phyloP scores from a whole-genome alignment of 2,329 filamentous ascomycete genomes.

The Calonectria pteridis region DNA sequence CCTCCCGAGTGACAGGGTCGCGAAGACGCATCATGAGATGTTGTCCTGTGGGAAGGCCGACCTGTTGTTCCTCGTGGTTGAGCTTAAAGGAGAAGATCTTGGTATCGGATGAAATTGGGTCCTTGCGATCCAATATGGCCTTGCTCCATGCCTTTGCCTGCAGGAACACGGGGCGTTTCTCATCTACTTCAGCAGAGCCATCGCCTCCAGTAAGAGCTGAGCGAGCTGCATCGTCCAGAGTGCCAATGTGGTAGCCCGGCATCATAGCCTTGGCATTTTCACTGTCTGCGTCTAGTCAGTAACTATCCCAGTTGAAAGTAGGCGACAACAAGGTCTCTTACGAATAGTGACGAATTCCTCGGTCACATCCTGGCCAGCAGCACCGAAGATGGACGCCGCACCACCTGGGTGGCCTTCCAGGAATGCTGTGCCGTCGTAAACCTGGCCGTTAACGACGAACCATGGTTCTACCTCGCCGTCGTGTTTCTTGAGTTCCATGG shows the following conservation, averaged over 20 bases:
- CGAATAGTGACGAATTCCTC: conserved; percentile 95
- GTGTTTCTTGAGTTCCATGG: conserved; percentile 80
- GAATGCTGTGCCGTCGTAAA: conserved; percentile 88
- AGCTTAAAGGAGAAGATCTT: conserved; percentile 86
- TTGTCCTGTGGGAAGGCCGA: conserved; percentile 87
- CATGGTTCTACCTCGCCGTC: conserved; percentile 76
- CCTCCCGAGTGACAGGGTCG: conserved; percentile 77
- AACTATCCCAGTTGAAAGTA: background rate
- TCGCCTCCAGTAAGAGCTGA: conserved; percentile 63
- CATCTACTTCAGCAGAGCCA: conserved; percentile 49
- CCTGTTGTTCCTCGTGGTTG: conserved; percentile 74
- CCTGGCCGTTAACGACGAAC: conserved; percentile 90
- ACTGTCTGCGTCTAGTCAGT: conserved; percentile 72
- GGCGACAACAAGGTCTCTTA: conserved; percentile 60
- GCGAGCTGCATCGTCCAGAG: conserved; percentile 71
- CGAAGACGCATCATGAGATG: conserved; percentile 87
- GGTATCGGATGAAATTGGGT: conserved; percentile 80
- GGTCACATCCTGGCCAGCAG: conserved; percentile 83
- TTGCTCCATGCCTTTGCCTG: conserved; percentile 80
- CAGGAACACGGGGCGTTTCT: conserved; percentile 74
- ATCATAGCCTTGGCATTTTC: conserved; percentile 95
- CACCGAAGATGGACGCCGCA: conserved; percentile 84
- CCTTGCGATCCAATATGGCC: conserved; percentile 76
- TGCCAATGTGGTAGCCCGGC: conserved; percentile 85
- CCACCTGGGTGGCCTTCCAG: conserved; percentile 88